A percentile compares a stretch with the other conserved stretches of the same genome.
These are phyloP conservation scores for Psilocybe azurescens DNA, from an alignment of 768 basidiomycete species.

Conservation along the genomic window DNA sequence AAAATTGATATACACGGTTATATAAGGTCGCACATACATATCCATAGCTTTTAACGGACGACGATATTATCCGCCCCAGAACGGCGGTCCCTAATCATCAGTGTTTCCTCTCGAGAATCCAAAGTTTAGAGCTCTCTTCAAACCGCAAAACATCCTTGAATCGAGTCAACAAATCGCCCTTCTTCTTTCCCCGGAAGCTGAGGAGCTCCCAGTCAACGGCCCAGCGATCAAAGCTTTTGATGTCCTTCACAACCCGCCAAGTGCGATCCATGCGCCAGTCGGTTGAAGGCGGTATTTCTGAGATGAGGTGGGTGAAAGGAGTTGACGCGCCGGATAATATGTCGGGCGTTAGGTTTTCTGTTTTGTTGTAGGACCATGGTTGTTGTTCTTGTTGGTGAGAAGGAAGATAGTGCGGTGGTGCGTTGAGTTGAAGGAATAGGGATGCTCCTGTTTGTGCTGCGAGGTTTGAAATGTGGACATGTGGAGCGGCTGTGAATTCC, in stretches of 20 bases:
- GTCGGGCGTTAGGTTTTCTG: constrained; percentile 60
- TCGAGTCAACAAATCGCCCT: constrained; percentile 25
- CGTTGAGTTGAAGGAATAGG: constrained; percentile 77
- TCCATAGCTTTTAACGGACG: too few species aligned
- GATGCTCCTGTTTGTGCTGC: constrained; percentile 92
- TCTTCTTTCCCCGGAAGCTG: constrained; percentile 24
- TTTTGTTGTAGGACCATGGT: constrained; percentile 82
- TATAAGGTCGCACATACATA: too few species aligned
- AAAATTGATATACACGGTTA: too few species aligned
- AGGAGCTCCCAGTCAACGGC: constrained; percentile 31
- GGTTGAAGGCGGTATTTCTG: constrained; percentile 45
- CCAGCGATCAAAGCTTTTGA: constrained; percentile 51
- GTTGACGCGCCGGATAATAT: constrained; percentile 41
- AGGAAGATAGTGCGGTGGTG: constrained; percentile 53
- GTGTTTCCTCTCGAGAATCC: constrained; percentile 49
- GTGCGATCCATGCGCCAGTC: constrained; percentile 21
- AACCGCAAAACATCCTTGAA: constrained; percentile 37
- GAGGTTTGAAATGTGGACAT: constrained; percentile 84
- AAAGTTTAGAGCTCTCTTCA: constrained; percentile 45
- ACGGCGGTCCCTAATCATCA: background rate
- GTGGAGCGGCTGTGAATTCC: constrained; percentile 27
- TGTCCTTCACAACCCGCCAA: constrained; percentile 50
- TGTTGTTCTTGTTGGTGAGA: constrained; percentile 12
- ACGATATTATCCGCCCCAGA: too few species aligned
- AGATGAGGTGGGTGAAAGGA: constrained; percentile 67